Evolutionary conservation across 2,329 filamentous ascomycete species (phyloP), one percentile per base, ranked within the genome.

Genomic region (Aspergillus nomiae): DNA sequence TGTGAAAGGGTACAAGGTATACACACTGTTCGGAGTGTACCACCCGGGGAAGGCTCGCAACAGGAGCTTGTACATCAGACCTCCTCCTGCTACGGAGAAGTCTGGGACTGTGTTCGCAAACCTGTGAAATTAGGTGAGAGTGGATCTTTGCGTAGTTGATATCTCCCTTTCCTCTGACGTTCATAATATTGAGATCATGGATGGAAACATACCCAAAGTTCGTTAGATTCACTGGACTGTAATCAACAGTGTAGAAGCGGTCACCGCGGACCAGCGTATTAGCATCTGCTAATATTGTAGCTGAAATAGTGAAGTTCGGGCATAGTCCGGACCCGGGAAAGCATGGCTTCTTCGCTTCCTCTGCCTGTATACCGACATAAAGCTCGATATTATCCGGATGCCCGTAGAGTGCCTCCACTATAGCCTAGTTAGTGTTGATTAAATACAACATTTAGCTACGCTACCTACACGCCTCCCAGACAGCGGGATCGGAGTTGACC

Each of bases 181-280:
- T n/a, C 9, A 24, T 50, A 50, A 24, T 12, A 48, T 3, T 6
- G n/a, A 12, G n/a, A 24, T 12, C 9, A 24, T 9, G 9, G 21
- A n/a, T 24, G 41, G n/a, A 16, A 4, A 43, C 55, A 34, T 12
- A 58, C 55, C 60, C 60, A 21, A 62, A 62, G 41, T 34, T 62
- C n/a, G 60, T 62, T 16, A 62, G 26, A 32, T 62, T 58, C 3
- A 57, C 34, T 16, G 60, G 60, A 32, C 46, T 58, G 21, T 62
- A 62, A 28, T 62, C 60, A 14, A 62, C 45, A 26, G 60, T 62
- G 26, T 58, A 62, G 55, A 62, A 62, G 3, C 60, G 60, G n/a
- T 62, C 60, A 16, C 60, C 60, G 19, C 60, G 38, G 7, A 62
- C 60, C 12, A 62, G 46, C 1, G 60, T 46, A 32, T 45, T 46